Percentiles rank a stretch among this genome's conserved stretches.
Conservation (phyloP, 2,329 filamentous ascomycete species). For the Acarospora socialis region DNA sequence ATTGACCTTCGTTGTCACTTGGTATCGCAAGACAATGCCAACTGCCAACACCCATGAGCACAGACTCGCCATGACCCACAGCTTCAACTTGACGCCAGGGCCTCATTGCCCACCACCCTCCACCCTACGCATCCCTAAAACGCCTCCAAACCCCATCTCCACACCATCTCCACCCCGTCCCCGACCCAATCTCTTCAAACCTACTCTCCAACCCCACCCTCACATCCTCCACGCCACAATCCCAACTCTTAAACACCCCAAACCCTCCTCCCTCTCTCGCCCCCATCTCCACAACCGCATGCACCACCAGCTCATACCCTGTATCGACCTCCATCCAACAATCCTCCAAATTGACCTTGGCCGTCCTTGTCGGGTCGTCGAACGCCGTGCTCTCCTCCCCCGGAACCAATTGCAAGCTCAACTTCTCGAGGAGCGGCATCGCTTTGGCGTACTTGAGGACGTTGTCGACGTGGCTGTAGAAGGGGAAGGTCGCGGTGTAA, state of each 20-base stretch:
- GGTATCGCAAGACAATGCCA: no score
- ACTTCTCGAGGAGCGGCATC: constrained; percentile 36
- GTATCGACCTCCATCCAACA: constrained; percentile 14
- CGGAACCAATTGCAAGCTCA: constrained; percentile 42
- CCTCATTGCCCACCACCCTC: no score
- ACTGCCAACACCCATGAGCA: no score
- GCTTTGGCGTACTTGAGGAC: constrained; percentile 30
- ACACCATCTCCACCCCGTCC: constrained; percentile 7
- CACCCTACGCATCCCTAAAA: no score
- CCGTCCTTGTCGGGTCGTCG: constrained; percentile 20
- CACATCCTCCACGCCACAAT: no score
- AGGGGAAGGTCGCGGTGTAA: constrained; percentile 55
- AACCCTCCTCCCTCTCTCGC: no score
- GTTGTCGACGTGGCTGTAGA: constrained; percentile 43
- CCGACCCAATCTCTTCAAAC: no score
- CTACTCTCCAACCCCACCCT: no score
- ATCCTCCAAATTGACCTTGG: constrained; percentile 28
- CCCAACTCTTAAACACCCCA: no score
- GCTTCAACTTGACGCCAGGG: no score
- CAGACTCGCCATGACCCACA: no score
- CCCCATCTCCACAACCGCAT: background rate
- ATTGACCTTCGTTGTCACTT: no score
- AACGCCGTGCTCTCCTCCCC: constrained; percentile 22
- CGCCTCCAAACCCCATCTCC: constrained; percentile 13
- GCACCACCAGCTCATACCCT: background rate